phyloP scores from a whole-genome alignment of 2,329 filamentous ascomycete genomes.

The Orbilia quercus region DNA sequence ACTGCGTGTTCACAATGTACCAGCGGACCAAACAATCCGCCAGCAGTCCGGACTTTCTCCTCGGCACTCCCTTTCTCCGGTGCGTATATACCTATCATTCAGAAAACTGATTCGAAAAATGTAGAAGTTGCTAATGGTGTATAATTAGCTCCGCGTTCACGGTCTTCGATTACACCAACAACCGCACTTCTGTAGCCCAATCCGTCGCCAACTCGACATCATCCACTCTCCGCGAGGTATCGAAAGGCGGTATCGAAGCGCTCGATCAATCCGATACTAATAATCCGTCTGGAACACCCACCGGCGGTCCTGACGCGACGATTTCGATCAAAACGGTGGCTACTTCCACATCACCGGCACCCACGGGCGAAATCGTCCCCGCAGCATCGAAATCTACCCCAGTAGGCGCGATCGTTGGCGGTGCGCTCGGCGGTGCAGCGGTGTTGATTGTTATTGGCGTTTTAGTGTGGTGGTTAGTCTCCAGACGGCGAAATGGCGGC shows the following conservation, averaged over 20 bases:
- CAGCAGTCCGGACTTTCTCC: slow-evolving; percentile 19
- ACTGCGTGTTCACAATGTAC: slow-evolving; percentile 45
- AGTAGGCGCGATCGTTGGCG: slow-evolving; percentile 37
- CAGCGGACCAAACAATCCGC: slow-evolving; percentile 23
- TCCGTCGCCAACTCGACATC: slow-evolving; percentile 40
- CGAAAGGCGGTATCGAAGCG: slow-evolving; percentile 30
- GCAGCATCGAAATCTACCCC: neutral
- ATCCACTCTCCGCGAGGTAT: slow-evolving; percentile 39
- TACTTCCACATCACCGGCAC: neutral
- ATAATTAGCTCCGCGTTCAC: slow-evolving; percentile 41
- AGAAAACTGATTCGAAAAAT: neutral
- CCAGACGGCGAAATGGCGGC: neutral
- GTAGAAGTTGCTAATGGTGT: neutral
- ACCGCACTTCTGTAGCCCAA: slow-evolving; percentile 36
- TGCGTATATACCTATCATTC: neutral
- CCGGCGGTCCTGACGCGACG: neutral
- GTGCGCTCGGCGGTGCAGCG: slow-evolving; percentile 29
- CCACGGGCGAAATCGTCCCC: neutral
- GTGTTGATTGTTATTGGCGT: slow-evolving; percentile 11
- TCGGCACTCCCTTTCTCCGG: slow-evolving; percentile 49
- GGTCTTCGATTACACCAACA: slow-evolving; percentile 52
- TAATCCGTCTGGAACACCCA: slow-evolving; percentile 9
- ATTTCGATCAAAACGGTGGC: neutral
- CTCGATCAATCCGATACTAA: slow-evolving; percentile 21
- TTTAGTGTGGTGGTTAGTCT: slow-evolving; percentile 16